Conservation (phyloP, 345 rosid species). For the Brassica incana region DNA sequence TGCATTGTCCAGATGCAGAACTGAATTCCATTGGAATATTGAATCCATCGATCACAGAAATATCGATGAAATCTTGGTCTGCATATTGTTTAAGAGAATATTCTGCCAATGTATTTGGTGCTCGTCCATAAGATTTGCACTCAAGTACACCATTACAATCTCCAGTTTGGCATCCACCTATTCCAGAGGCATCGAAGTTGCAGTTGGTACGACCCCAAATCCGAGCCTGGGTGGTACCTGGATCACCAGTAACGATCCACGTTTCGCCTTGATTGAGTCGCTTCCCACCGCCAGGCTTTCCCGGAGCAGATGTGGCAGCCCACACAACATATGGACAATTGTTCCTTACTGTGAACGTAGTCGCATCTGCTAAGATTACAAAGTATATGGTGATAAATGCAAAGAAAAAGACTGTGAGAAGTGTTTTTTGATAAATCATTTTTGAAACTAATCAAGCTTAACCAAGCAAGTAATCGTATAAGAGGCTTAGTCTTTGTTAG, state of each 20-base stretch:
- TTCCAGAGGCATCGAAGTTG: constrained; percentile 33
- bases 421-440: constrained; percentile 23
- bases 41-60: constrained; percentile 47
- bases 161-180: constrained; percentile 35
- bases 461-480: neutral
- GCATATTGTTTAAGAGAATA: constrained; percentile 24
- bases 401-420: constrained; percentile 10
- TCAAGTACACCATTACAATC: constrained; percentile 38
- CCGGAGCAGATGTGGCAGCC: constrained; percentile 37
- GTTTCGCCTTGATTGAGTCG: constrained; percentile 35
- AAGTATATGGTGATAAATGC: constrained; percentile 13
- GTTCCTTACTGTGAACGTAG: constrained; percentile 32
- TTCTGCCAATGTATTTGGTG: constrained; percentile 43
- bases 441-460: neutral
- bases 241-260: constrained; percentile 30
- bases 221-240: constrained; percentile 34
- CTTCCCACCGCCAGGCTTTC: constrained; percentile 42
- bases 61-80: constrained; percentile 40
- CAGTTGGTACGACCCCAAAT: constrained; percentile 43
- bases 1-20: constrained; percentile 24
- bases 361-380: neutral
- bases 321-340: constrained; percentile 43
- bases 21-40: constrained; percentile 50
- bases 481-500: neutral
- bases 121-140: constrained; percentile 32